Percentiles rank a stretch among this genome's conserved stretches.
Conservation (phyloP, 306 rosid genomes). For the Cajanus cajan region DNA sequence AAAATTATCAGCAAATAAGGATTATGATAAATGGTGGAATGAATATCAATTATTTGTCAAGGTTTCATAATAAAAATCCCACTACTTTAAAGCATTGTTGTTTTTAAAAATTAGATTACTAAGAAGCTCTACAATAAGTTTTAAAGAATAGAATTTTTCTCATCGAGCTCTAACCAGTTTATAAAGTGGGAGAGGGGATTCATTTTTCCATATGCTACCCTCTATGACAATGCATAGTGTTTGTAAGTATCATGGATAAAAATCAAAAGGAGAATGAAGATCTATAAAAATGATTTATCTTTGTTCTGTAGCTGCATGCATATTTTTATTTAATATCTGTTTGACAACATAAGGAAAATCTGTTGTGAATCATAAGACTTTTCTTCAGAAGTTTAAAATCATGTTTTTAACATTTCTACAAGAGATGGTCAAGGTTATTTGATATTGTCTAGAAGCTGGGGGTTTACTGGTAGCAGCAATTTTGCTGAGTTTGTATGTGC, state of each 20-base stretch:
- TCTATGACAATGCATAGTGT: conserved; percentile 6
- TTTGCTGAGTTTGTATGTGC: not conserved
- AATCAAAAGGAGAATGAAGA: not conserved
- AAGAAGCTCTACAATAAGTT: conserved; percentile 12
- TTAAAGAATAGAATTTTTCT: not conserved
- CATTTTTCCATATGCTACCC: not conserved
- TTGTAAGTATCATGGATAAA: not conserved
- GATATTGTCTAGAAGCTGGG: conserved; percentile 12
- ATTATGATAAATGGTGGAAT: conserved; percentile 32
- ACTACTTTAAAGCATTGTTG: conserved; percentile 9
- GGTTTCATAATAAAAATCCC: conserved; percentile 20
- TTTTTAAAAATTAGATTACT: conserved; percentile 24
- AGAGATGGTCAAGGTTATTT: conserved; percentile 3
- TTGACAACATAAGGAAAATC: not conserved
- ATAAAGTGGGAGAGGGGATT: not conserved
- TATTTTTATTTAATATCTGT: not conserved
- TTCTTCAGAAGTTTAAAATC: conserved; percentile 12
- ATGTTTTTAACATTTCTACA: not conserved
- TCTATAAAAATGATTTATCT: not conserved
- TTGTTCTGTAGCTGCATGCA: not conserved
- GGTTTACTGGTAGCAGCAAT: not conserved
- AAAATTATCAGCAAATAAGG: conserved; percentile 23
- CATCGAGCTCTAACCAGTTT: conserved; percentile 13
- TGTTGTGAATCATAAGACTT: not conserved
- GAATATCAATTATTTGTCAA: not conserved